Conservation (phyloP, 305 asterid species). For the Fraxinus nigra region DNA sequence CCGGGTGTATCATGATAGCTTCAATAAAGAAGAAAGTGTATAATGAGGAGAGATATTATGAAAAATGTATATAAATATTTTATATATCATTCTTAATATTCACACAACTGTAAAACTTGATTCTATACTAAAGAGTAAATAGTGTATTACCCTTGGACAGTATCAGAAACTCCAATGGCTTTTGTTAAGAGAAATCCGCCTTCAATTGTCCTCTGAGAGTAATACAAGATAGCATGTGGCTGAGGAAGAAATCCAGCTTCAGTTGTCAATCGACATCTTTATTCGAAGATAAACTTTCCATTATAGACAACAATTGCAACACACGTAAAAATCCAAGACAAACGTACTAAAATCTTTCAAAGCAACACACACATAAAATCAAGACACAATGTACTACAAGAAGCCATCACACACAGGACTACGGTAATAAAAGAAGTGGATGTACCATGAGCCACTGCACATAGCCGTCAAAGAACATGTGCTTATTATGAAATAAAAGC, state of each 20-base stretch:
- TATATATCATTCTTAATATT: not conserved
- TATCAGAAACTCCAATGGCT: conserved; percentile 49
- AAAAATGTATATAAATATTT: not conserved
- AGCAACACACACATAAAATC: not conserved
- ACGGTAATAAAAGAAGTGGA: not conserved
- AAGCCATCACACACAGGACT: not conserved
- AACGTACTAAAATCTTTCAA: not conserved
- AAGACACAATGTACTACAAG: not conserved
- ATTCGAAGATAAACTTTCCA: not conserved
- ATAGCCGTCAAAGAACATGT: not conserved
- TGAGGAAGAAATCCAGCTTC: too few relatives aligned
- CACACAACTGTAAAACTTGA: not conserved
- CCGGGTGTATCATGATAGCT: conserved; percentile 59
- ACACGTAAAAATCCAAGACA: not conserved
- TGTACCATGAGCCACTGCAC: not conserved
- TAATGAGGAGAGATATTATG: not conserved
- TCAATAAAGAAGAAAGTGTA: not conserved
- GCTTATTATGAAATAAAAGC: not conserved
- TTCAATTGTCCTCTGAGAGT: conserved; percentile 52
- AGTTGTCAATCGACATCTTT: not conserved
- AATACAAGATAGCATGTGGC: conserved; percentile 54
- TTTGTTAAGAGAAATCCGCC: conserved; percentile 54
- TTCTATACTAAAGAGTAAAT: not conserved
- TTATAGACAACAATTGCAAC: not conserved
- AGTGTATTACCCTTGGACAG: conserved; percentile 45